Percentiles rank a stretch among this genome's conserved stretches.
Conservation (phyloP, 1,139 yeast species). For the Taiozyma sp. region DNA sequence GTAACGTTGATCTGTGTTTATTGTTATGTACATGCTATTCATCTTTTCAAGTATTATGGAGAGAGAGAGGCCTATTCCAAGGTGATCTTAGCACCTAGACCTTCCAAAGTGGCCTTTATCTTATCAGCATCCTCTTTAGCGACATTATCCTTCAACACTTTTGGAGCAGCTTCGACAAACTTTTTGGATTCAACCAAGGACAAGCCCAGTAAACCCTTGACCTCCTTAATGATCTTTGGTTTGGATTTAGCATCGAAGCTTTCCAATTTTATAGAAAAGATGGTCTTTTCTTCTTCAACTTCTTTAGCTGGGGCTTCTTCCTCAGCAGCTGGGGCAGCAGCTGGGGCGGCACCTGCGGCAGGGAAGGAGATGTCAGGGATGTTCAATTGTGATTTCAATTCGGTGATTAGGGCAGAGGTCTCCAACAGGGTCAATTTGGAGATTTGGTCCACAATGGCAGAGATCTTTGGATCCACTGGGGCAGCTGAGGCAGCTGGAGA, state of each 20-base stretch:
- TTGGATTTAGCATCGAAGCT: conserved; percentile 91
- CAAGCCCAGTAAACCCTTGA: conserved; percentile 84
- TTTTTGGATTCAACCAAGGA: conserved; percentile 96
- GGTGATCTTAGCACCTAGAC: conserved; percentile 86
- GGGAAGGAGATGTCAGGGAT: conserved; percentile 93
- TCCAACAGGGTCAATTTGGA: conserved; percentile 85
- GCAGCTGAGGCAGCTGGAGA: conserved; percentile 34
- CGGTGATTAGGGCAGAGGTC: conserved; percentile 79
- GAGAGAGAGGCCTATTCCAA: conserved; percentile 51
- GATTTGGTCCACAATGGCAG: conserved; percentile 84
- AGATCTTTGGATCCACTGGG: conserved; percentile 83
- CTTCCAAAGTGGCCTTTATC: conserved; percentile 90
- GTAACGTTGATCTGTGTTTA: background rate
- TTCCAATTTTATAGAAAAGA: conserved; percentile 88
- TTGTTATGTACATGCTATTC: conserved; percentile 3
- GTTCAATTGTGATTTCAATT: conserved; percentile 80
- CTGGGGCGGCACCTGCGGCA: conserved; percentile 61
- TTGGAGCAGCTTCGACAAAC: conserved; percentile 97
- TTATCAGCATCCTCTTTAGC: conserved; percentile 70
- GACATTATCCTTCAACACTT: conserved; percentile 61
- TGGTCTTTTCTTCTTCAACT: conserved; percentile 87
- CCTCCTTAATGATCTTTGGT: conserved; percentile 97
- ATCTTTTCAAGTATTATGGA: background rate
- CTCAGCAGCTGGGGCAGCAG: conserved; percentile 68
- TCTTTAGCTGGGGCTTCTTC: conserved; percentile 76